Base-by-base conservation (phyloP, 352 stramenopile species). In the Peronospora destructor region DNA sequence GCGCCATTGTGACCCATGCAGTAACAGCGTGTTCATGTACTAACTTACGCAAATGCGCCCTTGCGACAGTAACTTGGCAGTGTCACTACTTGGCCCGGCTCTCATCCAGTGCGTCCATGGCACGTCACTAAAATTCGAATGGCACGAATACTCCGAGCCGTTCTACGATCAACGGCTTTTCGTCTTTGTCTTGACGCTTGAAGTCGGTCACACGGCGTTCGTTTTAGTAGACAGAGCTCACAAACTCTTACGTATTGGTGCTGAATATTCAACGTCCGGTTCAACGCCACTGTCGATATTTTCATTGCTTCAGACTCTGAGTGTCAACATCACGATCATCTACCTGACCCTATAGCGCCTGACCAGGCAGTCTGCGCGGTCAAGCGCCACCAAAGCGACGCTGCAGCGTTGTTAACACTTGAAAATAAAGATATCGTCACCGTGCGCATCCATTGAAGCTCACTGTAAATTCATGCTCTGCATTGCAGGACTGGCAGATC, bases 81-180 rank as follows among this genome's bases (percentile, higher is more conserved):
- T 21, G 19, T 21, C 19, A 21, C 19, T 26, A 26, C 23, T 26
- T 26, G 23, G 23, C 4, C 23, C 23, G 23, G 23, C 23, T 26
- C 23, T 6, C 23, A 26, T 26, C 23, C 7, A 9, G 28, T 12
- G 3, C 28, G 6, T 12, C 28, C 28, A 32, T 32, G 28, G 28
- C 10, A 32, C 28, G 28, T 32, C 7, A 32, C 28, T n/a, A 6
- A 32, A 59, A 59, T 59, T 59, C 51, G 51, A 59, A 59, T 23
- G 35, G 35, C 37, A 59, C 43, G 47, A 53, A 53, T 23, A 53
- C 51, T 41, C 14, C 2, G 17, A 12, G 19, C 17, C 14, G 28
- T 33, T 56, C 40, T 25, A 41, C 2, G 13, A 36, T 49, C 4
- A 42, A n/a, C 19, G 12, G 6, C 6, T 12, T 12, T 23, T 45